Evolutionary conservation across 106 monocot genomes (phyloP), one percentile per base, ranked within the genome.

Genomic region (Posidonia australis): DNA sequence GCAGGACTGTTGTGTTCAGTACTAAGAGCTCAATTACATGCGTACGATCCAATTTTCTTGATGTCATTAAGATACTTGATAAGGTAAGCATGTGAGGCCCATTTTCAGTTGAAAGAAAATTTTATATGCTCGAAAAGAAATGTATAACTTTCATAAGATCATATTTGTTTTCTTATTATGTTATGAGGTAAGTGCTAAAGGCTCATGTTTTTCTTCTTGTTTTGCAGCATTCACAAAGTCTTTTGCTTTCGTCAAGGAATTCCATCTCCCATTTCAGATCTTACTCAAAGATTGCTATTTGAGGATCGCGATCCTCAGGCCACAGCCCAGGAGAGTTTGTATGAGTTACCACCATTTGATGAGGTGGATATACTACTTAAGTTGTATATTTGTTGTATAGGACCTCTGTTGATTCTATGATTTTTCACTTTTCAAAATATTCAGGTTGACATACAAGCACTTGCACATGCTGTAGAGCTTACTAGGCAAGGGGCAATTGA

Each of bases 381-480:
- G 27, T 36, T 73, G 13, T 20, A 46, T 58, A 57, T 47, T 19
- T 58, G 7, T 54, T 17, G 17, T 49, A 49, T 25, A 26, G 14
- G 25, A 30, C 27, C 13, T 30, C 12, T 18, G 6, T 48, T 46
- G 19, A 11, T 64, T 43, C 5, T 31, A 28, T 44, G 51, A 23
- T 48, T 63, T 67, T 68, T 74, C 60, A 62, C 65, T 26, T 56
- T 46, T 14, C 62, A 44, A 17, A 60, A 64, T 21, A 41, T 75
- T 66, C 70, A 98, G 96, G 90, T 90, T 85, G 96, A 98, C 69
- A 81, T 98, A 77, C 96, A 98, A 85, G 87, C 96, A 56, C 90
- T 98, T 67, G 96, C 87, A 56, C 96, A 98, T 85, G 96, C 96
- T 67, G 96, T 91, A 63, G 90, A 83, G 65, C 60, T 98, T 66